Base-by-base conservation (phyloP, 768 basidiomycete species). In the Podaxis sp. region DNA sequence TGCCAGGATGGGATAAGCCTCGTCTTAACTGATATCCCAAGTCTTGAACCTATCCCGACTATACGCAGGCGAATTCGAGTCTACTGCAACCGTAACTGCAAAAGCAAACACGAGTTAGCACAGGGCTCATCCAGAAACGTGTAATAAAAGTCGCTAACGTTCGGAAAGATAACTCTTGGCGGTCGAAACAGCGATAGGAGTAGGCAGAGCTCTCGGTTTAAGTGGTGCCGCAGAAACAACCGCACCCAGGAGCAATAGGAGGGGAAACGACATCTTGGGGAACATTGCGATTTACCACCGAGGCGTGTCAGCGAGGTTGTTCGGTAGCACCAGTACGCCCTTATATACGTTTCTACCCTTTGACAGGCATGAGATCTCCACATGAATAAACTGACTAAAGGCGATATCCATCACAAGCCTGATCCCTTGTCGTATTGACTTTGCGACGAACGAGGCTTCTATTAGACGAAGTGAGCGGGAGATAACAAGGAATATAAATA, bases 21-120 rank as follows among this genome's bases (percentile, higher is more conserved):
- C 44, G n/a, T 44, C 78, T 51, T 27, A 32, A 82, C 81, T 78
- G 40, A 66, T 81, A 57, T 78, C 75, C 82, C 82, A 84, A 21
- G 73, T 74, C 52, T 75, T 74, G 74, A 83, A 84, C 46, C 67
- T 63, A 57, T 70, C 68, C 5, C 82, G 71, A 6, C 66, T 58
- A 61, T 77, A 77, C 1, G 73, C 68, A 6, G 76, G 74, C 1
- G 62, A 65, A 61, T 77, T 75, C 25, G 69, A 72, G 37, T 72
- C 71, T 2, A 56, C 66, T 18, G 64, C 73, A 10, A 77, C 76
- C 10, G 64, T 73, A 63, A 76, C 75, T 76, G 48, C 37, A 61
- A 25, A 16, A 42, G 28, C 47, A 38, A 35, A 48, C 35, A 2
- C 27, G 16, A 32, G 28, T 51, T 13, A 9, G 25, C 6, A 37